A percentile compares a stretch with the other conserved stretches of the same genome.
These are phyloP conservation scores for Prunus yedoensis DNA, from an alignment of 331 rosid species.

Conservation along the genomic window DNA sequence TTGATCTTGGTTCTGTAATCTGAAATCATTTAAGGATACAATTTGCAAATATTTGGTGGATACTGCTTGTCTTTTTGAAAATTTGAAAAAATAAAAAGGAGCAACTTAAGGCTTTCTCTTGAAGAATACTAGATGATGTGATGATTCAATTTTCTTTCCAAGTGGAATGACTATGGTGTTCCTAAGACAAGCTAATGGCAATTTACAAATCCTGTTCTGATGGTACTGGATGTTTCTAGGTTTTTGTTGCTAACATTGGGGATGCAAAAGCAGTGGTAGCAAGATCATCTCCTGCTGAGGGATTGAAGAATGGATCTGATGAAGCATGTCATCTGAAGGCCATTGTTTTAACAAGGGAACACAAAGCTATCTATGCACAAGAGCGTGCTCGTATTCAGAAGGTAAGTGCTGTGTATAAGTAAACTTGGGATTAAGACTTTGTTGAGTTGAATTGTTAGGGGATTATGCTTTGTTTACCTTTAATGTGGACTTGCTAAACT, in stretches of 20 bases:
- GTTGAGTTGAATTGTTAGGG: constrained; percentile 4
- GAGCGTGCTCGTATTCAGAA: constrained; percentile 89
- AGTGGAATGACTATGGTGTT: not conserved
- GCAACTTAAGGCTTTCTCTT: not conserved
- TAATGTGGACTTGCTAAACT: not conserved
- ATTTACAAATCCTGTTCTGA: not conserved
- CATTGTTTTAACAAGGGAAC: constrained; percentile 87
- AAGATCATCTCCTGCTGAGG: constrained; percentile 53
- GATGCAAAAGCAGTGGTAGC: constrained; percentile 93
- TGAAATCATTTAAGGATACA: not conserved
- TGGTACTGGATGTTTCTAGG: constrained; percentile 44
- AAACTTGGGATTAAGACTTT: not conserved
- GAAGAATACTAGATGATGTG: not conserved
- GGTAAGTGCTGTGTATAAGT: constrained; percentile 39
- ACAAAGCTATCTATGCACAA: constrained; percentile 81
- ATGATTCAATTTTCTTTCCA: not conserved
- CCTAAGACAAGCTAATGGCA: not conserved
- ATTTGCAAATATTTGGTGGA: not conserved
- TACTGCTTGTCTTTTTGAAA: not conserved
- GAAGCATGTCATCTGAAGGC: constrained; percentile 57
- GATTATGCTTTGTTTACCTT: not conserved
- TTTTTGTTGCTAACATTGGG: constrained; percentile 80
- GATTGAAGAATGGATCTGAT: constrained; percentile 40
- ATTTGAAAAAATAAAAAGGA: not conserved
- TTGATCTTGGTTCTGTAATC: not conserved